Percentiles rank a stretch among this genome's conserved stretches.
Conservation (phyloP, 1,284 basidiomycete genomes). For the Ustilago lituana region DNA sequence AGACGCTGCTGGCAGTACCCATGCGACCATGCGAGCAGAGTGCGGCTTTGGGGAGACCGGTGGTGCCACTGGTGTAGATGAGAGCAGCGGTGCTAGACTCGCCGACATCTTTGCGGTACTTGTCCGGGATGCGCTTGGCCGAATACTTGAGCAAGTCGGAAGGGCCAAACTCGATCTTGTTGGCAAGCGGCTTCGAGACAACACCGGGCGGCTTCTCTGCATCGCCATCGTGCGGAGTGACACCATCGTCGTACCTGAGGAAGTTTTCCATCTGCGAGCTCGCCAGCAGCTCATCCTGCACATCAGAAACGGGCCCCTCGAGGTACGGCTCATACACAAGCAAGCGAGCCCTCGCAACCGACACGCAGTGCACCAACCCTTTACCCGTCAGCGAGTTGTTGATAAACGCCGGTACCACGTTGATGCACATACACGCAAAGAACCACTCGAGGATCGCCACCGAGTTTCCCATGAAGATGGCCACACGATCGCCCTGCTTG, state of each 20-base stretch:
- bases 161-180: slow-evolving; percentile 47
- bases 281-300: slow-evolving; percentile 44
- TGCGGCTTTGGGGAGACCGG: slow-evolving; percentile 67
- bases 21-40: slow-evolving; percentile 66
- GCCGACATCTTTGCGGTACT: slow-evolving; percentile 44
- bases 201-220: slow-evolving; percentile 36
- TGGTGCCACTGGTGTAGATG: slow-evolving; percentile 63
- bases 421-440: slow-evolving; percentile 60
- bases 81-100: slow-evolving; percentile 49
- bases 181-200: slow-evolving; percentile 29
- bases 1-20: slow-evolving; percentile 55
- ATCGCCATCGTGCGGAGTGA: slow-evolving; percentile 45
- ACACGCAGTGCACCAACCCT: slow-evolving; percentile 65
- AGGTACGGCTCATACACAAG: slow-evolving; percentile 65
- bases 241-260: slow-evolving; percentile 61
- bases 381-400: slow-evolving; percentile 65
- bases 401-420: slow-evolving; percentile 66
- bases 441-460: slow-evolving; percentile 55
- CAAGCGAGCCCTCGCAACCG: slow-evolving; percentile 53
- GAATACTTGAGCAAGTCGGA: slow-evolving; percentile 44
- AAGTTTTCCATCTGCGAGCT: slow-evolving; percentile 40
- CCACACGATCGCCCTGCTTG: slow-evolving; percentile 57
- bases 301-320: slow-evolving; percentile 47
- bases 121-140: slow-evolving; percentile 41
- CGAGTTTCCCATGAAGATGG: slow-evolving; percentile 62